phyloP scores from a whole-genome alignment of 2,329 filamentous ascomycete species.

The Harringtonia lauricola region DNA sequence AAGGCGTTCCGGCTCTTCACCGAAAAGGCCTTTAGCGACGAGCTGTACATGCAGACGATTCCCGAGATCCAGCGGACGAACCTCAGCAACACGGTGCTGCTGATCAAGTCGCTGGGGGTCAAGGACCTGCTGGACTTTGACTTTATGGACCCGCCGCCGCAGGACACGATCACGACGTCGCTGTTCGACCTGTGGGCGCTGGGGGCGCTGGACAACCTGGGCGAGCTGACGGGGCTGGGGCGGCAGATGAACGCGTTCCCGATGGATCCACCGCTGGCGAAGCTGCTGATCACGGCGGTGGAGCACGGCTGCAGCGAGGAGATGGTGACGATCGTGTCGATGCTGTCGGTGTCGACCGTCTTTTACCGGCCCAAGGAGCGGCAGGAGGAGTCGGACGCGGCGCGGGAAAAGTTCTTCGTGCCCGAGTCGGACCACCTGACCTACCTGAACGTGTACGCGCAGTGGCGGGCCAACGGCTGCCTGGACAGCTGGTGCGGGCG shows the following conservation, averaged over 20 bases:
- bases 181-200: constrained; percentile 97
- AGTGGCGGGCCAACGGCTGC: constrained; percentile 86
- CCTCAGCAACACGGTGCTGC: constrained; percentile 83
- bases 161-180: constrained; percentile 94
- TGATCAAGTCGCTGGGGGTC: constrained; percentile 89
- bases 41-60: constrained; percentile 93
- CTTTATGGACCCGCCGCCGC: constrained; percentile 97
- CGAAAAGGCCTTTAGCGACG: constrained; percentile 88
- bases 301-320: constrained; percentile 92
- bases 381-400: constrained; percentile 90
- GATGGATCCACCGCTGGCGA: constrained; percentile 93
- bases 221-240: constrained; percentile 78
- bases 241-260: constrained; percentile 94
- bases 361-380: constrained; percentile 97
- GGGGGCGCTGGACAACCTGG: constrained; percentile 85
- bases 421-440: constrained; percentile 96
- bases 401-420: constrained; percentile 96
- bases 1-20: constrained; percentile 93
- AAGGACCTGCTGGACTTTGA: constrained; percentile 93
- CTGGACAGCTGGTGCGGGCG: constrained; percentile 86
- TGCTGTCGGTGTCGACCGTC: constrained; percentile 92
- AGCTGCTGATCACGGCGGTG: constrained; percentile 83
- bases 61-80: constrained; percentile 97
- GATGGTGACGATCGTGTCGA: constrained; percentile 95
- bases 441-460: constrained; percentile 86